phyloP scores from a whole-genome alignment of 1,139 yeast species.

The Candida freyschussii region DNA sequence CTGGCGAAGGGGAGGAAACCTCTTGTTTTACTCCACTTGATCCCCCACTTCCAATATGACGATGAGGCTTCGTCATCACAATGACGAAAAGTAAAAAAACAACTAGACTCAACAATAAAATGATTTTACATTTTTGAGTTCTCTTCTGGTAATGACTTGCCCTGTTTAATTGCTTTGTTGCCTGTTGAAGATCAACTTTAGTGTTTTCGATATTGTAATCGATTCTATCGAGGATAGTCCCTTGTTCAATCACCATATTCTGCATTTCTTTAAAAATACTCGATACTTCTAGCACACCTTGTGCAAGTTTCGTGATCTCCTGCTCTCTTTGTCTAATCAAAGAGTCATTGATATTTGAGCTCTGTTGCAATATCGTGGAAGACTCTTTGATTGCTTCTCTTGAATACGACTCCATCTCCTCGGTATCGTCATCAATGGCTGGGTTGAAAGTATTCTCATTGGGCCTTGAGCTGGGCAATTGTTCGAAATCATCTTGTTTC shows the following conservation, averaged over 20 bases:
- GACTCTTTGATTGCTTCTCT: constrained; percentile 40
- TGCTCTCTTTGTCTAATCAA: constrained; percentile 70
- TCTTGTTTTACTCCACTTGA: not conserved
- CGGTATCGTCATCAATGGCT: constrained; percentile 35
- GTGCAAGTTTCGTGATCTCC: constrained; percentile 86
- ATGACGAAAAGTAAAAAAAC: constrained; percentile 70
- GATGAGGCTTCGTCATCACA: constrained; percentile 63
- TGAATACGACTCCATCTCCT: constrained; percentile 44
- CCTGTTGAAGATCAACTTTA: constrained; percentile 65
- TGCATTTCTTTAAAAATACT: constrained; percentile 94
- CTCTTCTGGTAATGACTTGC: constrained; percentile 83
- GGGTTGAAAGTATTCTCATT: constrained; percentile 21
- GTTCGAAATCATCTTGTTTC: constrained; percentile 61
- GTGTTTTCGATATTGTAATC: constrained; percentile 86
- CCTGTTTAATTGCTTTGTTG: constrained; percentile 69
- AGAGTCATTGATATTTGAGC: constrained; percentile 39
- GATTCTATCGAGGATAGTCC: constrained; percentile 85
- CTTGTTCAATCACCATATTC: constrained; percentile 88
- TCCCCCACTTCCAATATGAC: constrained; percentile 9
- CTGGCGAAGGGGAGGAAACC: constrained; percentile 1
- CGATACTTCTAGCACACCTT: constrained; percentile 89
- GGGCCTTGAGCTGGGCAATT: constrained; percentile 26
- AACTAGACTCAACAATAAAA: constrained; percentile 62
- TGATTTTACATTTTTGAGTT: constrained; percentile 87
- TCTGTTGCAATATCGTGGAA: constrained; percentile 31